A percentile compares a stretch with the other conserved stretches of the same genome.
These are phyloP conservation scores for Brasilioporus rufonigricans DNA, from an alignment of 768 basidiomycete genomes.

Conservation along the genomic window DNA sequence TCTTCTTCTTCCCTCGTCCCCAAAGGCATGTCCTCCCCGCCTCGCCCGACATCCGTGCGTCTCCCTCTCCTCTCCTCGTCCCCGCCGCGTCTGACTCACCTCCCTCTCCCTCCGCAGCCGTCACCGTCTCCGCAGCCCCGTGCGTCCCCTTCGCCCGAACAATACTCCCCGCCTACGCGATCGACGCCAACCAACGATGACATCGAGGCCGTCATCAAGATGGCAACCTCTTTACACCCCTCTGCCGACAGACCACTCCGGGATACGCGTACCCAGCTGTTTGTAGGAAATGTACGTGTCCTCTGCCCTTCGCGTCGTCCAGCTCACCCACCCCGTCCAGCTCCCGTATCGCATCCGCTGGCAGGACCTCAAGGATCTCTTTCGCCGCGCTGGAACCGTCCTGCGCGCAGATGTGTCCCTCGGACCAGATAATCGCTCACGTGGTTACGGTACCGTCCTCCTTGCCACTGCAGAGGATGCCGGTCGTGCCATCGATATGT, in stretches of 20 bases:
- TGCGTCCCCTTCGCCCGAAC: constrained; percentile 7
- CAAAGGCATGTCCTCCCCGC: constrained; percentile 15
- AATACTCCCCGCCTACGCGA: constrained; percentile 3
- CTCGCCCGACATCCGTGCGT: constrained; percentile 5
- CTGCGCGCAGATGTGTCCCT: constrained; percentile 75
- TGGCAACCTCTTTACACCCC: constrained; percentile 75
- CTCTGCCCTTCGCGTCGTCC: background rate
- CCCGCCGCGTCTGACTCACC: background rate
- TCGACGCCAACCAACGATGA: constrained; percentile 67
- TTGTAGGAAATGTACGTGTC: constrained; percentile 85
- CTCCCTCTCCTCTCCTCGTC: background rate
- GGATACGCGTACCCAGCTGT: constrained; percentile 93
- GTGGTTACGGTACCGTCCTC: constrained; percentile 93
- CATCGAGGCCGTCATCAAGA: constrained; percentile 89
- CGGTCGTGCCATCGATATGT: constrained; percentile 90
- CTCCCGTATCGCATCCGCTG: constrained; percentile 96
- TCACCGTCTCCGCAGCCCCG: background rate
- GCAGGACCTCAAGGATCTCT: constrained; percentile 99
- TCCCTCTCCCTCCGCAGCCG: constrained; percentile 13
- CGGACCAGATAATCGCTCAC: constrained; percentile 85
- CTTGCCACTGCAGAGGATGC: constrained; percentile 95
- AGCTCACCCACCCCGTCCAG: constrained; percentile 38
- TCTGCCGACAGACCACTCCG: constrained; percentile 52
- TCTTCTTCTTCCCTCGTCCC: background rate
- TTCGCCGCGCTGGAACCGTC: constrained; percentile 91